These are phyloP conservation scores for Russula sp. DNA, from an alignment of 768 basidiomycete species.

Conservation along the genomic window DNA sequence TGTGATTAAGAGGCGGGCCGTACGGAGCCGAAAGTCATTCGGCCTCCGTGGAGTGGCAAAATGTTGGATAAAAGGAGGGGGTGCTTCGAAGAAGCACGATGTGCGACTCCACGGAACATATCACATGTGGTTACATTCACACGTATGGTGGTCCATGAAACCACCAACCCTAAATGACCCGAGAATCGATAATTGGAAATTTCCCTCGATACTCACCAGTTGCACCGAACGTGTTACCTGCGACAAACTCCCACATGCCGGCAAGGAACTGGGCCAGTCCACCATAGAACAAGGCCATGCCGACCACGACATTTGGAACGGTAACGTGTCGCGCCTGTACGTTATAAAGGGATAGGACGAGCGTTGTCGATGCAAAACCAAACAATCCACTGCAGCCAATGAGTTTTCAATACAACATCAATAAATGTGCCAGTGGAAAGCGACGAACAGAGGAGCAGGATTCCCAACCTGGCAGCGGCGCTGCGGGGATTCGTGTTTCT, in stretches of 20 bases:
- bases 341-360: conserved; percentile 78
- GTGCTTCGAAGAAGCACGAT: background rate
- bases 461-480: conserved; percentile 48
- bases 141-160: background rate
- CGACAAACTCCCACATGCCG: conserved; percentile 70
- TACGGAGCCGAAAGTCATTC: background rate
- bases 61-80: background rate
- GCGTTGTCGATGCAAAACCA: conserved; percentile 80
- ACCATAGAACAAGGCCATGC: conserved; percentile 83
- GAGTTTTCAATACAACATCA: conserved; percentile 49
- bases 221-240: conserved; percentile 67
- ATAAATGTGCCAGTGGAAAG: background rate
- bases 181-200: background rate
- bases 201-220: conserved; percentile 51
- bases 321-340: conserved; percentile 52
- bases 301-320: conserved; percentile 69
- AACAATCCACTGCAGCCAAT: conserved; percentile 68
- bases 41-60: background rate
- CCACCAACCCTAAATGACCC: background rate
- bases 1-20: background rate
- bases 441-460: conserved; percentile 54
- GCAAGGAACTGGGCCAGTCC: conserved; percentile 84
- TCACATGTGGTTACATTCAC: background rate
- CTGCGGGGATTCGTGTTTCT: conserved; percentile 34
- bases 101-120: background rate